A percentile compares a stretch with the other conserved stretches of the same genome.
Evolutionary conservation across 2,329 filamentous ascomycete species (phyloP).

Genomic region (Fusarium incarnatum): DNA sequence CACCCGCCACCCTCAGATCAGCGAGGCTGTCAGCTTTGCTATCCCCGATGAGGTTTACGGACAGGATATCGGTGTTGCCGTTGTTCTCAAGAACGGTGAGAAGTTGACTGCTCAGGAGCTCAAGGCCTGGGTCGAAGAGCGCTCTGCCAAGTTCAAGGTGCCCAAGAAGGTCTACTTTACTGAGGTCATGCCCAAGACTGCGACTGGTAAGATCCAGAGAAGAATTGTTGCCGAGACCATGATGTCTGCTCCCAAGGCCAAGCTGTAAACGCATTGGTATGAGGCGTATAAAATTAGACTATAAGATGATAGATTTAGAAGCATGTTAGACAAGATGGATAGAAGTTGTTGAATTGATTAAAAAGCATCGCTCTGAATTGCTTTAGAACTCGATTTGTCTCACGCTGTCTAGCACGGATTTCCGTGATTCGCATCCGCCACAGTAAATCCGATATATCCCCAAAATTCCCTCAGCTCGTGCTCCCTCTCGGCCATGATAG

Average conservation of each 20-base stretch:
- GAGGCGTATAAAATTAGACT: slow-evolving; percentile 1
- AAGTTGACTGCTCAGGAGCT: slow-evolving; percentile 69
- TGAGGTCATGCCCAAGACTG: slow-evolving; percentile 87
- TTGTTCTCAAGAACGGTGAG: slow-evolving; percentile 77
- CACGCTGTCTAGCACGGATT: slow-evolving; percentile 17
- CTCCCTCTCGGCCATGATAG: neutral
- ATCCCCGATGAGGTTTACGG: slow-evolving; percentile 86
- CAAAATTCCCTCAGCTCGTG: neutral
- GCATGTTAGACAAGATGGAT: neutral
- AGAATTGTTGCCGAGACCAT: slow-evolving; percentile 88
- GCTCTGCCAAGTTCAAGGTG: slow-evolving; percentile 85
- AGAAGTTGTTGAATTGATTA: slow-evolving; percentile 18
- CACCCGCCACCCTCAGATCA: slow-evolving; percentile 76
- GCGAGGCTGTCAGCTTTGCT: slow-evolving; percentile 85
- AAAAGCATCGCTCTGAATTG: slow-evolving; percentile 20
- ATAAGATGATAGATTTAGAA: slow-evolving; percentile 12
- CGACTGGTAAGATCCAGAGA: slow-evolving; percentile 90
- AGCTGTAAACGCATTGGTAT: slow-evolving; percentile 58
- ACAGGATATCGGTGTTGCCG: slow-evolving; percentile 81
- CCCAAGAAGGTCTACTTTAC: slow-evolving; percentile 88
- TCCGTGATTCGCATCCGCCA: neutral
- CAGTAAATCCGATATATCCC: neutral
- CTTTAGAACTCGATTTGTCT: slow-evolving; percentile 11
- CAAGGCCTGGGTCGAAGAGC: slow-evolving; percentile 74
- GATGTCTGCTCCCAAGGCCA: slow-evolving; percentile 71